Percentiles rank a stretch among this genome's conserved stretches.
These are phyloP conservation scores for Septoria petroselini DNA, from an alignment of 2,329 filamentous ascomycete genomes.

Conservation along the genomic window DNA sequence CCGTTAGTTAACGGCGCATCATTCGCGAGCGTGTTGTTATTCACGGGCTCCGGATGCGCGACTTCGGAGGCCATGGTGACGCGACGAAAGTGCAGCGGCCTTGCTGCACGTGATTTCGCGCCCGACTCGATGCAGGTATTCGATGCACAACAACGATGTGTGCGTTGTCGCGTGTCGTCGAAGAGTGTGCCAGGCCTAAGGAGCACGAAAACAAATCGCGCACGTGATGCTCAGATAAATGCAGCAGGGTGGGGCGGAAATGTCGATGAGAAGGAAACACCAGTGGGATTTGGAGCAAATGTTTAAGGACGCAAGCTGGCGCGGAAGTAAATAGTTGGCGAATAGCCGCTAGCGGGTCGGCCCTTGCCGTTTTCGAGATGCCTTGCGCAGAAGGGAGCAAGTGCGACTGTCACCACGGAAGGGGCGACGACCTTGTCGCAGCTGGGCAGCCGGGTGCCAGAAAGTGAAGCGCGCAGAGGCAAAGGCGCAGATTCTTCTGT, in stretches of 20 bases:
- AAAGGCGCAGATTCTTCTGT: not conserved
- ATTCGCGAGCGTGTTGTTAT: slow-evolving; percentile 15
- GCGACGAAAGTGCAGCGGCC: slow-evolving; percentile 6
- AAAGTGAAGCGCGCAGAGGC: too few species aligned
- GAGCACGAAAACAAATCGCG: slow-evolving; percentile 11
- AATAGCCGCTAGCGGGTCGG: too few species aligned
- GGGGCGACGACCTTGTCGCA: too few species aligned
- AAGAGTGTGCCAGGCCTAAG: slow-evolving; percentile 3
- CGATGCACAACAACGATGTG: slow-evolving; percentile 14
- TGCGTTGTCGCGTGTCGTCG: slow-evolving; percentile 9
- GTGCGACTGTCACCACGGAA: too few species aligned
- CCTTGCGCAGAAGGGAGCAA: too few species aligned
- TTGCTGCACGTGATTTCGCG: slow-evolving; percentile 28
- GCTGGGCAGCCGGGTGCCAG: too few species aligned
- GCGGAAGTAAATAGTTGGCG: too few species aligned
- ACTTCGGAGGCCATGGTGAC: slow-evolving; percentile 26
- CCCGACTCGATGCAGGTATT: slow-evolving; percentile 7
- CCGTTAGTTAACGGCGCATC: slow-evolving; percentile 26
- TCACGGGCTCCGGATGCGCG: slow-evolving; percentile 24
- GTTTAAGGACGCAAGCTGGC: too few species aligned
- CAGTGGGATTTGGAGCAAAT: too few species aligned
- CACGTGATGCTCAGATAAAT: slow-evolving; percentile 15
- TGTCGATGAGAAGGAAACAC: slow-evolving; percentile 12
- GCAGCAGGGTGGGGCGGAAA: slow-evolving; percentile 12
- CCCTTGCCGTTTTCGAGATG: too few species aligned